Conservation (phyloP, 192 early-diverging fungal genomes). For the Coemansia sp. region DNA sequence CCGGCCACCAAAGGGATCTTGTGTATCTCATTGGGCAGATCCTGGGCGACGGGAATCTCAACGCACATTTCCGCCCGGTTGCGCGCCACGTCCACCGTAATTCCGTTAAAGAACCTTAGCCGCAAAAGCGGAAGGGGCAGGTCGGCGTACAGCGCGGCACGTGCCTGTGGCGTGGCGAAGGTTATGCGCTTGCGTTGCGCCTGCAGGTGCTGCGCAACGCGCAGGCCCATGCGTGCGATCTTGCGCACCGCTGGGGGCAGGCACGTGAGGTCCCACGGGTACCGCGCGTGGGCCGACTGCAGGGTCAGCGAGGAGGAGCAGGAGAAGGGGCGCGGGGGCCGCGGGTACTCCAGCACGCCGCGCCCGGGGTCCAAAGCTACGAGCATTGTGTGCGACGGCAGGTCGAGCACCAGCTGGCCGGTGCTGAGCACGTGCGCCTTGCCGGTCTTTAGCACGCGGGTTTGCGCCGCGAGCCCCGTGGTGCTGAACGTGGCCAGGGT, state of each 20-base stretch:
- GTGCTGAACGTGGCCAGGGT: constrained; percentile 18
- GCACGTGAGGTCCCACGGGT: constrained; percentile 18
- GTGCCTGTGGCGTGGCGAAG: constrained; percentile 70
- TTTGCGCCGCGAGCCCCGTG: constrained; percentile 20
- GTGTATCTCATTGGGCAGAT: constrained; percentile 50
- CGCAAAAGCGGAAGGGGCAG: constrained; percentile 59
- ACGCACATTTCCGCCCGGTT: constrained; percentile 37
- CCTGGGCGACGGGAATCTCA: constrained; percentile 45
- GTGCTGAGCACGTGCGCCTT: constrained; percentile 25
- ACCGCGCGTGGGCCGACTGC: too few relatives aligned
- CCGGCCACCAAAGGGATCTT: constrained; percentile 22
- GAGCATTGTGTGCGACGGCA: constrained; percentile 4
- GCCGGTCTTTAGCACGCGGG: constrained; percentile 39
- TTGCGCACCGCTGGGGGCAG: constrained; percentile 32
- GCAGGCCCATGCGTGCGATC: constrained; percentile 48
- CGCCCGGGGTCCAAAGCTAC: constrained; percentile 17
- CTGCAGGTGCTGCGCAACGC: constrained; percentile 56
- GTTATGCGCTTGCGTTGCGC: constrained; percentile 64
- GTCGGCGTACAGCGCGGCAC: constrained; percentile 68
- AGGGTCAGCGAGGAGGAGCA: too few relatives aligned
- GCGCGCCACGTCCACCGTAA: constrained; percentile 49
- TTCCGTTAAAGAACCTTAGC: constrained; percentile 64
- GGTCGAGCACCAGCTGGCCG: constrained; percentile 32
- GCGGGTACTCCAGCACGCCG: constrained; percentile 22
- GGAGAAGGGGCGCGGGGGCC: constrained; percentile 14